Percentiles rank a stretch among this genome's conserved stretches.
phyloP scores from a whole-genome alignment of 1,284 basidiomycete species.

The Malassezia psittaci region DNA sequence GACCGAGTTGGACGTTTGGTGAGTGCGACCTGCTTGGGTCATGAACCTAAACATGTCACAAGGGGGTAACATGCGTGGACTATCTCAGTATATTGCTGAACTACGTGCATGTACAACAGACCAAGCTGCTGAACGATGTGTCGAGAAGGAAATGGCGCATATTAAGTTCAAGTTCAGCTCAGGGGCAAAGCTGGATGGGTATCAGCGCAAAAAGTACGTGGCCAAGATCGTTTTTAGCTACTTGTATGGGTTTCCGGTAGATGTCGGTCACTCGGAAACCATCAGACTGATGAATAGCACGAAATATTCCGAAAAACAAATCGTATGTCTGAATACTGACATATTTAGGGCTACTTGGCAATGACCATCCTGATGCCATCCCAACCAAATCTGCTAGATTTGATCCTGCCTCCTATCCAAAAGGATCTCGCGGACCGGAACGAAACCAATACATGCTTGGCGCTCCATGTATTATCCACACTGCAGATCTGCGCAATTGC shows the following conservation, averaged over 20 bases:
- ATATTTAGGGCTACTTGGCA: conserved; percentile 76
- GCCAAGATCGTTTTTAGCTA: conserved; percentile 96
- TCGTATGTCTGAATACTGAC: conserved; percentile 56
- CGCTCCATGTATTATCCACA: conserved; percentile 94
- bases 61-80: conserved; percentile 26
- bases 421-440: conserved; percentile 92
- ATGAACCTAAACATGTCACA: neutral
- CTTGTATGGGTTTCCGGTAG: conserved; percentile 96
- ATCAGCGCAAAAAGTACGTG: conserved; percentile 94
- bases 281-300: conserved; percentile 90
- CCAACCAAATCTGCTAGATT: conserved; percentile 85
- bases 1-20: neutral
- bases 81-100: conserved; percentile 84
- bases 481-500: conserved; percentile 98
- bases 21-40: too few species aligned
- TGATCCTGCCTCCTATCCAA: conserved; percentile 94
- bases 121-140: conserved; percentile 73
- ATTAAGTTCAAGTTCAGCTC: conserved; percentile 98
- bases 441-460: conserved; percentile 90
- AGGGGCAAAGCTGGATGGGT: conserved; percentile 73
- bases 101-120: conserved; percentile 64
- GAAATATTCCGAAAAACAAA: conserved; percentile 98
- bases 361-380: conserved; percentile 96
- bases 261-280: conserved; percentile 98
- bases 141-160: conserved; percentile 99